Evolutionary conservation across 2,329 filamentous ascomycete species (phyloP).

Genomic region (Talaromyces sp.): DNA sequence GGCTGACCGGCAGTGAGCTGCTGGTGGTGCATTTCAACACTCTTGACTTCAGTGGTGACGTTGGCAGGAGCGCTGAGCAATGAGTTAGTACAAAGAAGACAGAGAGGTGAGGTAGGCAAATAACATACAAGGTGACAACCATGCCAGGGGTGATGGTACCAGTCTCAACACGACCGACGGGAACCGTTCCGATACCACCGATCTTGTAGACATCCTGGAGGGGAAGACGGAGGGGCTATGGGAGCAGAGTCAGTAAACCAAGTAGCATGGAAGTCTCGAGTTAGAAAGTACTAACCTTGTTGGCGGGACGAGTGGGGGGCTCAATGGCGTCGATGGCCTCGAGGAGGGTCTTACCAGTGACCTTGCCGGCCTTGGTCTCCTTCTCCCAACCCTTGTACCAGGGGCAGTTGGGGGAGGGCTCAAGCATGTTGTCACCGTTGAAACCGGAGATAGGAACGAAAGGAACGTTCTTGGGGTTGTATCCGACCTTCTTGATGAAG

Average conservation of each 20-base stretch:
- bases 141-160: conserved; percentile 81
- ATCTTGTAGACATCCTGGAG: conserved; percentile 99
- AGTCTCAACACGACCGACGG: conserved; percentile 99
- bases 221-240: conserved; percentile 84
- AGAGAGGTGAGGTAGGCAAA: not conserved
- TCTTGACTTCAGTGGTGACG: conserved; percentile 99
- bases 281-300: conserved; percentile 62
- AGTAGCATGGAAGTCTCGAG: not conserved
- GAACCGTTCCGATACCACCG: conserved; percentile 99
- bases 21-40: conserved; percentile 99
- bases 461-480: conserved; percentile 97
- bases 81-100: not conserved
- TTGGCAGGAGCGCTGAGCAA: conserved; percentile 67
- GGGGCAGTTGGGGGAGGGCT: conserved; percentile 82
- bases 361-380: conserved; percentile 86
- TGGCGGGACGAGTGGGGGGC: conserved; percentile 82
- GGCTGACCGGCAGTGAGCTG: conserved; percentile 91
- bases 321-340: conserved; percentile 98
- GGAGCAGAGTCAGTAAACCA: not conserved
- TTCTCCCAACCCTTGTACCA: conserved; percentile 99
- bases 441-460: conserved; percentile 99
- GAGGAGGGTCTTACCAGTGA: conserved; percentile 92
- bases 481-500: conserved; percentile 99
- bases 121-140: conserved; percentile 74
- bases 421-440: conserved; percentile 99